Conservation (phyloP, 805 yeast genomes). For the Millerago galiae region DNA sequence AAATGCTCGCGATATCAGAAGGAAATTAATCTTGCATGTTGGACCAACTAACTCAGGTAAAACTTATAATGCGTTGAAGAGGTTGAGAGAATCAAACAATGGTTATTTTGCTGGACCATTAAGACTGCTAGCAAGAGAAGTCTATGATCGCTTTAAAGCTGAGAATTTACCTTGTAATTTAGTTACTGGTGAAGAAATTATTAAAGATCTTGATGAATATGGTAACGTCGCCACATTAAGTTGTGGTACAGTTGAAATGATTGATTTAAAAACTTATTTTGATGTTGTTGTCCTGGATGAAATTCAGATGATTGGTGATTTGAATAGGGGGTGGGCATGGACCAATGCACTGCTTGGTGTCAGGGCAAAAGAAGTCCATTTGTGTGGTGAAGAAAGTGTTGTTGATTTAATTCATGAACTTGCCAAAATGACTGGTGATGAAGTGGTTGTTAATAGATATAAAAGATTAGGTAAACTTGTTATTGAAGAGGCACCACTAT, state of each 20-base stretch:
- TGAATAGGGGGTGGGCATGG: slow-evolving; percentile 88
- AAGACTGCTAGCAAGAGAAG: slow-evolving; percentile 83
- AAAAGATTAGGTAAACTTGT: slow-evolving; percentile 67
- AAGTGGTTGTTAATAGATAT: slow-evolving; percentile 61
- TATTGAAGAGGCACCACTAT: slow-evolving; percentile 39
- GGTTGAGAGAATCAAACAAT: slow-evolving; percentile 53
- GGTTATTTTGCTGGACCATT: slow-evolving; percentile 96
- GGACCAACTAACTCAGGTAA: slow-evolving; percentile 98
- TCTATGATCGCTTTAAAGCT: slow-evolving; percentile 70
- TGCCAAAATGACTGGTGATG: slow-evolving; percentile 72
- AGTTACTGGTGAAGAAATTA: slow-evolving; percentile 92
- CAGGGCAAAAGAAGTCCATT: slow-evolving; percentile 75
- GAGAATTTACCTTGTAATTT: slow-evolving; percentile 72
- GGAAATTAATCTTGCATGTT: slow-evolving; percentile 85
- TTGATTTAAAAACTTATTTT: slow-evolving; percentile 56
- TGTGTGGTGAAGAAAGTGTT: slow-evolving; percentile 90
- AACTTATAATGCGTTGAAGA: slow-evolving; percentile 74
- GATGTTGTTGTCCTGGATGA: slow-evolving; percentile 94
- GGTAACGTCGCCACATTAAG: slow-evolving; percentile 74
- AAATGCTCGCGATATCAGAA: slow-evolving; percentile 67
- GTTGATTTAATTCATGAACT: slow-evolving; percentile 60
- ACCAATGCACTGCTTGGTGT: slow-evolving; percentile 85
- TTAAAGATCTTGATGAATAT: slow-evolving; percentile 56
- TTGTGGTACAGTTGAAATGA: slow-evolving; percentile 92
- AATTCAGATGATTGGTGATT: slow-evolving; percentile 88